Conservation (phyloP, 352 stramenopile species). For the Phytopythium ostracodes region DNA sequence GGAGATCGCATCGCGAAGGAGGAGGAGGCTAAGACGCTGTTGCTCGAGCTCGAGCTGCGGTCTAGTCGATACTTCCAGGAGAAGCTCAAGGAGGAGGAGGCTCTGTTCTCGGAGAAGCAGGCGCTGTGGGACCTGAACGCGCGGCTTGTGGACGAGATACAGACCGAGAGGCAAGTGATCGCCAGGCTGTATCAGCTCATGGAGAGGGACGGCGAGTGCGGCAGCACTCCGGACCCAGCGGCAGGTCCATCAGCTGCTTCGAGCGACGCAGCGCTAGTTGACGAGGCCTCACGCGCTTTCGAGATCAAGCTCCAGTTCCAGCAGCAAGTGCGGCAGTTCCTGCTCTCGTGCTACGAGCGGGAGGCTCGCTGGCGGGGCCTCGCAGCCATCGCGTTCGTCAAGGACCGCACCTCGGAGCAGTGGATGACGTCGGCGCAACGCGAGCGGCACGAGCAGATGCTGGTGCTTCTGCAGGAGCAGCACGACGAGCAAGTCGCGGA, state of each 20-base stretch:
- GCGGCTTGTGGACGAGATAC: slow-evolving; percentile 38
- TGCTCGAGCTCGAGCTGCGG: slow-evolving; percentile 44
- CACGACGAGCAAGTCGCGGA: slow-evolving; percentile 34
- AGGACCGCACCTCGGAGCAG: slow-evolving; percentile 53
- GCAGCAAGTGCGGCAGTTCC: slow-evolving; percentile 46
- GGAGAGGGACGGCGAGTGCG: slow-evolving; percentile 11
- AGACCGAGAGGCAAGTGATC: slow-evolving; percentile 29
- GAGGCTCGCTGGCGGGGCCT: slow-evolving; percentile 58
- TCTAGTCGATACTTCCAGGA: slow-evolving; percentile 36
- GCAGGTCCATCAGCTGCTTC: neutral
- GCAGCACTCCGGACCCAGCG: too few species aligned
- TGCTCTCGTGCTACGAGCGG: slow-evolving; percentile 62
- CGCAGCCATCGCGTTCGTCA: slow-evolving; percentile 39
- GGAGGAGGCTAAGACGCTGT: slow-evolving; percentile 29
- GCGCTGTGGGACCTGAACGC: slow-evolving; percentile 49
- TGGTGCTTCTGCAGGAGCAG: slow-evolving; percentile 41
- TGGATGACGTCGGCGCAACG: slow-evolving; percentile 66
- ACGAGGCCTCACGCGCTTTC: slow-evolving; percentile 22
- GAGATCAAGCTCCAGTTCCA: slow-evolving; percentile 44
- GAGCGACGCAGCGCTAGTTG: neutral
- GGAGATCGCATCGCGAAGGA: slow-evolving; percentile 27
- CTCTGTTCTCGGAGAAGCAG: slow-evolving; percentile 61
- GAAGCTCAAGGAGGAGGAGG: slow-evolving; percentile 50
- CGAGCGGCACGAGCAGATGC: slow-evolving; percentile 44
- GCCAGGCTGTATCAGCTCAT: slow-evolving; percentile 38